Percentiles rank a stretch among this genome's conserved stretches.
phyloP scores from a whole-genome alignment of 1,139 yeast genomes.

The Candida buenavistaensis region DNA sequence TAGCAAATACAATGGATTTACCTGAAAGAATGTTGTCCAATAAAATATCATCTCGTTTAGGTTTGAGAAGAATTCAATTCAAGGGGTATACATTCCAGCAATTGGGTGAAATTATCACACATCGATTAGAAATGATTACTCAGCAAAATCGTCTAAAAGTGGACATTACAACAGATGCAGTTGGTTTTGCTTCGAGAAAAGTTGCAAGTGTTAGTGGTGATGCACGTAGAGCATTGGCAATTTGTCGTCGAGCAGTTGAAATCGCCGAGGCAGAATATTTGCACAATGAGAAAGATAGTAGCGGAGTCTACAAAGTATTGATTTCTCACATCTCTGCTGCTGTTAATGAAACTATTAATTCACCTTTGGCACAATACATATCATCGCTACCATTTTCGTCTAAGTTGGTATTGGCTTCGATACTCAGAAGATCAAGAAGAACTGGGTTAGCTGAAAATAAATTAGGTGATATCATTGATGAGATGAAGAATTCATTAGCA shows the following conservation, averaged over 20 bases:
- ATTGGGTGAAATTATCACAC: slow-evolving; percentile 69
- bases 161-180: slow-evolving; percentile 68
- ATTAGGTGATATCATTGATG: slow-evolving; percentile 78
- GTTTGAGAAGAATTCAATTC: slow-evolving; percentile 83
- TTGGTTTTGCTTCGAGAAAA: slow-evolving; percentile 88
- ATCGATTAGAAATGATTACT: slow-evolving; percentile 61
- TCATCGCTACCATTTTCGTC: slow-evolving; percentile 63
- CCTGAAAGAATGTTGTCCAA: slow-evolving; percentile 88
- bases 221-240: slow-evolving; percentile 88
- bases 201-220: slow-evolving; percentile 97
- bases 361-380: slow-evolving; percentile 67
- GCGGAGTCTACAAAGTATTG: slow-evolving; percentile 53
- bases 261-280: slow-evolving; percentile 65
- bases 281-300: slow-evolving; percentile 5
- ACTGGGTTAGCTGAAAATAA: slow-evolving; percentile 71
- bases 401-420: slow-evolving; percentile 69
- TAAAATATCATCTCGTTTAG: slow-evolving; percentile 88
- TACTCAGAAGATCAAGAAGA: slow-evolving; percentile 64
- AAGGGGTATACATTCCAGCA: slow-evolving; percentile 86
- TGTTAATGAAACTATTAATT: slow-evolving; percentile 72
- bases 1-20: slow-evolving; percentile 96
- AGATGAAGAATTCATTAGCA: slow-evolving; percentile 48
- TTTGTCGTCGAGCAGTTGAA: slow-evolving; percentile 88
- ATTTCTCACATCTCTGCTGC: slow-evolving; percentile 77
- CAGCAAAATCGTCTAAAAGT: slow-evolving; percentile 38